Evolutionary conservation across 176 grass and related monocot species (phyloP).

Genomic region (Canna indica): DNA sequence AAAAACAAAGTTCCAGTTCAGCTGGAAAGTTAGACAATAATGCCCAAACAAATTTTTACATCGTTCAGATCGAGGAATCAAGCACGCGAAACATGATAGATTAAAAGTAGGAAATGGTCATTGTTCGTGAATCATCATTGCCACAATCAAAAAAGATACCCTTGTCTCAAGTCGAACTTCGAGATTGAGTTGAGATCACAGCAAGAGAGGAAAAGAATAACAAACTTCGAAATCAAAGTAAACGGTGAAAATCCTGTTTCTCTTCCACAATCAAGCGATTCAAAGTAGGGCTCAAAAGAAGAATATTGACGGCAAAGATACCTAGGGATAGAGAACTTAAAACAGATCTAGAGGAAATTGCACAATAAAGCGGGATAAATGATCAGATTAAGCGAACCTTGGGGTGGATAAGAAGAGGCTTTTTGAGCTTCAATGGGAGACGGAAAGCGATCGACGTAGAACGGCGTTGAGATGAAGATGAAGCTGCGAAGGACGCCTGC

Average conservation of each 20-base stretch:
- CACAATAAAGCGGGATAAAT: neutral
- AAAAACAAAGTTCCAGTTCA: neutral
- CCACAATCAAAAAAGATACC: neutral
- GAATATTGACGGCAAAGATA: neutral
- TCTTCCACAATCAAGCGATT: neutral
- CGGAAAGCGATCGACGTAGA: neutral
- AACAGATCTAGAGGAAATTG: neutral
- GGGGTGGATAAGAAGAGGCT: conserved; percentile 1
- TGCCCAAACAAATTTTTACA: neutral
- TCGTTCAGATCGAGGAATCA: neutral
- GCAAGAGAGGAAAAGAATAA: too few species aligned
- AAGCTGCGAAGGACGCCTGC: neutral
- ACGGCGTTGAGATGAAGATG: neutral
- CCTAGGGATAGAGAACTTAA: neutral
- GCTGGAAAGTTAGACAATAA: neutral
- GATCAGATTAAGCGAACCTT: neutral
- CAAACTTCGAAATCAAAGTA: neutral
- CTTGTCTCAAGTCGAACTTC: neutral
- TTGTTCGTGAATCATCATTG: neutral
- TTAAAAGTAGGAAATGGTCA: neutral
- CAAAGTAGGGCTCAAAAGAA: neutral
- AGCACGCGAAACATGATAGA: neutral
- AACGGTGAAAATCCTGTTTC: neutral
- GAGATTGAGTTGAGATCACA: neutral
- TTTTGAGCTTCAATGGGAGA: neutral